Percentiles rank a stretch among this genome's conserved stretches.
These are phyloP conservation scores for Euphrasia confusa DNA, from an alignment of 257 asterid species.

Conservation along the genomic window DNA sequence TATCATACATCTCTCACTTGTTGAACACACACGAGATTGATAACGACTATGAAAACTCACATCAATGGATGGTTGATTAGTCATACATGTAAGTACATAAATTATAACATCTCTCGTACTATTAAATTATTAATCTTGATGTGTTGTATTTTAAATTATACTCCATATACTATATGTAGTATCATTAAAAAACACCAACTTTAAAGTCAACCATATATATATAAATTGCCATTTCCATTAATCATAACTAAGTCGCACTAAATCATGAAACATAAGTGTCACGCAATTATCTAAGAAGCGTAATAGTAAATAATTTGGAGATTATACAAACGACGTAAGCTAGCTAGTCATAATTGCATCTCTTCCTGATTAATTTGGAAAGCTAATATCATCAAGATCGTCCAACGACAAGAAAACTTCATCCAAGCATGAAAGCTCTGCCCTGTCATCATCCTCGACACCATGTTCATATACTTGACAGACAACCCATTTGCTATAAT, in stretches of 20 bases:
- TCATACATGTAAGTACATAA: too few relatives aligned
- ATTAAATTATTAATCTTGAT: too few relatives aligned
- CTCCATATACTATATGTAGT: too few relatives aligned
- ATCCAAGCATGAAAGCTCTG: conserved; percentile 88
- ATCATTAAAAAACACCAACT: background rate
- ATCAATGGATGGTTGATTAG: too few relatives aligned
- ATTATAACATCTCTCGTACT: too few relatives aligned
- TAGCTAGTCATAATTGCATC: background rate
- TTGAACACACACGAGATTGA: too few relatives aligned
- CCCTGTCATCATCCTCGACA: conserved; percentile 48
- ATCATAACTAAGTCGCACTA: conserved; percentile 7
- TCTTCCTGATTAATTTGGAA: conserved; percentile 38
- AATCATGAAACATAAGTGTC: conserved; percentile 16
- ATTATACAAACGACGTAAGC: conserved; percentile 15
- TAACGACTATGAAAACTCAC: too few relatives aligned
- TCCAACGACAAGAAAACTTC: conserved; percentile 87
- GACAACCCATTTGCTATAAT: conserved; percentile 77
- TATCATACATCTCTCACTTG: too few relatives aligned
- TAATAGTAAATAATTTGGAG: conserved; percentile 3
- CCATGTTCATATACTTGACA: conserved; percentile 69
- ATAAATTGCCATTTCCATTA: background rate
- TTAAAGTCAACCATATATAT: too few relatives aligned
- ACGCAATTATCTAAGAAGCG: conserved; percentile 17
- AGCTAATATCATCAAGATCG: conserved; percentile 82
- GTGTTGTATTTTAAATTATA: too few relatives aligned